These are phyloP conservation scores for Russula vinacea DNA, from an alignment of 768 basidiomycete species.

Conservation along the genomic window DNA sequence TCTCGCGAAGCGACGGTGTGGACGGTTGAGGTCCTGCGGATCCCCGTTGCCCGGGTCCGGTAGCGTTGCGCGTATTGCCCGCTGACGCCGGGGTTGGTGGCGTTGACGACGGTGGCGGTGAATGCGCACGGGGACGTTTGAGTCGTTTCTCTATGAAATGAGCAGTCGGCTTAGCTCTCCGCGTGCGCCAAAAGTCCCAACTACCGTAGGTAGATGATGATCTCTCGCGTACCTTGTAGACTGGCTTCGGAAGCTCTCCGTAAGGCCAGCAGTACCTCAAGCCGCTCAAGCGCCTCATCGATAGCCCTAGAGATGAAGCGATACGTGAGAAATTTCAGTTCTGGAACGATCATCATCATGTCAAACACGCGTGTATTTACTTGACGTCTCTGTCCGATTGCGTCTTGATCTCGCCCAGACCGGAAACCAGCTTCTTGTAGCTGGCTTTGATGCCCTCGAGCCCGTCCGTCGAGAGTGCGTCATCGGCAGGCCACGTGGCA, in stretches of 20 bases:
- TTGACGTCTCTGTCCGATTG: slow-evolving; percentile 60
- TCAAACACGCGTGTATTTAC: slow-evolving; percentile 53
- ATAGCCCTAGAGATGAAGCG: slow-evolving; percentile 50
- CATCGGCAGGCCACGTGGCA: slow-evolving; percentile 68
- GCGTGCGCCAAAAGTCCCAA: neutral
- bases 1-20: slow-evolving; percentile 57
- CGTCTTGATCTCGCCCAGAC: slow-evolving; percentile 59
- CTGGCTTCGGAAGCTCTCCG: slow-evolving; percentile 63
- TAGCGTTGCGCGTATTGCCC: slow-evolving; percentile 45
- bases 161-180: neutral
- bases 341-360: slow-evolving; percentile 9
- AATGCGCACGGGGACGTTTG: slow-evolving; percentile 69
- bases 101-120: slow-evolving; percentile 57
- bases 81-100: slow-evolving; percentile 33
- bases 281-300: slow-evolving; percentile 64
- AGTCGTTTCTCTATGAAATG: slow-evolving; percentile 50
- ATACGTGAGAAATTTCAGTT: neutral
- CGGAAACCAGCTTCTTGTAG: slow-evolving; percentile 58
- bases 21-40: slow-evolving; percentile 56
- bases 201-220: no score
- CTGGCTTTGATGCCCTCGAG: slow-evolving; percentile 59
- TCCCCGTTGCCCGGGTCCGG: slow-evolving; percentile 53
- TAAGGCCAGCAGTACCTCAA: slow-evolving; percentile 67
- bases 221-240: slow-evolving; percentile 41
- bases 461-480: slow-evolving; percentile 63